Evolutionary conservation across 306 rosid species (phyloP).

Genomic region (Sechiopsis laciniata): DNA sequence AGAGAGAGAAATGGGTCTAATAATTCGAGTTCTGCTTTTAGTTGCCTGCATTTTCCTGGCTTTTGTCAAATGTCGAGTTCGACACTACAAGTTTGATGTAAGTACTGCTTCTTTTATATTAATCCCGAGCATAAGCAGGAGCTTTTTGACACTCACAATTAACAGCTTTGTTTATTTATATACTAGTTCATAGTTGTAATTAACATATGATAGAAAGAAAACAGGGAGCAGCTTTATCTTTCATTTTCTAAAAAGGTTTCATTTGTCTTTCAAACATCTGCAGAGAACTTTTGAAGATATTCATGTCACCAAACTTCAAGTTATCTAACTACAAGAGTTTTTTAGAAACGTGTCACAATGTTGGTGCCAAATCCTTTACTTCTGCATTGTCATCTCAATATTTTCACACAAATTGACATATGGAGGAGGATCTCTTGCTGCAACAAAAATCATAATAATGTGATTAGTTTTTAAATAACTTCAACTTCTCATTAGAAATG

Average conservation of each 20-base stretch:
- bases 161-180: neutral
- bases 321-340: no score
- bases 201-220: neutral
- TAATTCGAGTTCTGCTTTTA: conserved; percentile 44
- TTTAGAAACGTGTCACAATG: no score
- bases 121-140: neutral
- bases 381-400: no score
- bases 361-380: no score
- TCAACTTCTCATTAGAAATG: no score
- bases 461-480: no score
- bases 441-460: no score
- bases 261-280: neutral
- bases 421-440: no score
- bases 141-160: neutral
- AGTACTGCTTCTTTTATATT: conserved; percentile 23
- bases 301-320: no score
- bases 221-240: no score
- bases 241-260: neutral
- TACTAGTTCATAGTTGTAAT: neutral
- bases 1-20: conserved; percentile 45
- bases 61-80: conserved; percentile 63
- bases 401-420: no score
- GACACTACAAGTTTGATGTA: conserved; percentile 76
- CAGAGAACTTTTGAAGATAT: no score
- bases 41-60: conserved; percentile 52